Base-by-base conservation (phyloP, 768 basidiomycete species). In the Hydnomerulius pinastri region DNA sequence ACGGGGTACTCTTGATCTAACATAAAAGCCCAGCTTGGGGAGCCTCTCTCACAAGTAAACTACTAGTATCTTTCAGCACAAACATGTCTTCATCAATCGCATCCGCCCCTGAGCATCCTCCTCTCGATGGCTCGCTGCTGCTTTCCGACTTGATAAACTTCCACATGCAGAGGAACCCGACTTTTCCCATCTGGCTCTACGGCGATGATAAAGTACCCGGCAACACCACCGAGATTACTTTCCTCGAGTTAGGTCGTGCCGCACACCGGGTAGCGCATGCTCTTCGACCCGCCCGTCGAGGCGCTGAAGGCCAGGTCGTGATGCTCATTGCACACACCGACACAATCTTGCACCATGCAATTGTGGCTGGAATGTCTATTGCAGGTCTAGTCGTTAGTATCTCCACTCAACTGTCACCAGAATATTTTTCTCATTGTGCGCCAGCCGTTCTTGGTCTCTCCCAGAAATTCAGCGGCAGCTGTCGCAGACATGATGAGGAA, bases 391-490 rank as follows among this genome's bases (percentile, higher is more conserved):
- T 46, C 44, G 55, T 50, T 30, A 38, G 52, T 41, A 29, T n/a
- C 13, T 43, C 17, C 24, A 20, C 25, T 28, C 28, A 25, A 33
- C 24, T 42, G 30, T n/a, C n/a, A n/a, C n/a, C n/a, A n/a, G n/a
- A n/a, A 12, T 32, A 21, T 21, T 33, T 17, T 11, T 38, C 35
- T 6, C 33, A 21, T 9, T 43, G 24, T 25, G 13, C 23, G 35
- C 30, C 43, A 57, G 52, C 48, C 56, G 23, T 46, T 54, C n/a
- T 30, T 47, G 9, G 54, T 57, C 12, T 57, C 56, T 4, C 52
- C 56, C 1, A 39, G 56, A 24, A 50, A 54, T 24, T 38, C 56
- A 12, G 37, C 56, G 7, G 42, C 52, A 4, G 56, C 56, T 25
- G 41, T 57, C 2, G 41, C 46, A 24, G 32, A 47, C 27, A 42